phyloP scores from a whole-genome alignment of 768 basidiomycete genomes.

The Macrocybe gigantea region DNA sequence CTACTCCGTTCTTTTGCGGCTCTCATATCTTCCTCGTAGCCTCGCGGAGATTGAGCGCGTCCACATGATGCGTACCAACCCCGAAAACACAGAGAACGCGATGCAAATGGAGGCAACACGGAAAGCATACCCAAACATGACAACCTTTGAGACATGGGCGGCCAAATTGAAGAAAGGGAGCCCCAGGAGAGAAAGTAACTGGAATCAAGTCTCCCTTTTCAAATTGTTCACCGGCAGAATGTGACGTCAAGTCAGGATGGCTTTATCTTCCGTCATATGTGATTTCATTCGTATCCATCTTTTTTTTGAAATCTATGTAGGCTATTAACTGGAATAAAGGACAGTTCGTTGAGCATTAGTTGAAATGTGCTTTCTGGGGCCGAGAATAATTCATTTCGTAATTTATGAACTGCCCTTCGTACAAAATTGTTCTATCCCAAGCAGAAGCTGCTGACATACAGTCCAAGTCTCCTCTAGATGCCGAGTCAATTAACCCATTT shows the following conservation, averaged over 20 bases:
- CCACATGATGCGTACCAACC: constrained; percentile 10
- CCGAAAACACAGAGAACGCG: constrained; percentile 14
- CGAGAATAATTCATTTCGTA: too few relatives aligned
- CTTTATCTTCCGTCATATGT: background rate
- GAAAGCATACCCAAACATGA: constrained; percentile 21
- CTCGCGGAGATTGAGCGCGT: constrained; percentile 20
- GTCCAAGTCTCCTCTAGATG: too few relatives aligned
- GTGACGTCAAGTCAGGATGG: background rate
- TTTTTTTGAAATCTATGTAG: too few relatives aligned
- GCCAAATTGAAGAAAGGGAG: constrained; percentile 1
- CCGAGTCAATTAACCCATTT: constrained; percentile 43
- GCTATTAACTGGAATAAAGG: too few relatives aligned
- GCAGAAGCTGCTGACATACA: too few relatives aligned
- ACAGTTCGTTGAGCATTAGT: too few relatives aligned
- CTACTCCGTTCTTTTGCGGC: background rate
- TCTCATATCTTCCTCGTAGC: constrained; percentile 9
- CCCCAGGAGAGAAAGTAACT: background rate
- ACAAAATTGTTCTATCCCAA: too few relatives aligned
- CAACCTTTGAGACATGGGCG: constrained; percentile 22
- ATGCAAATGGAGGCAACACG: constrained; percentile 14
- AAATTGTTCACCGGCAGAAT: too few relatives aligned
- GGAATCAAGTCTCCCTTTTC: background rate
- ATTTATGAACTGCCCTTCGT: too few relatives aligned
- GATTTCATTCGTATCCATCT: too few relatives aligned
- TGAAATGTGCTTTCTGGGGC: too few relatives aligned